A percentile compares a stretch with the other conserved stretches of the same genome.
These are phyloP conservation scores for Stephania japonica DNA, from an alignment of 164 flowering plant species.

Conservation along the genomic window DNA sequence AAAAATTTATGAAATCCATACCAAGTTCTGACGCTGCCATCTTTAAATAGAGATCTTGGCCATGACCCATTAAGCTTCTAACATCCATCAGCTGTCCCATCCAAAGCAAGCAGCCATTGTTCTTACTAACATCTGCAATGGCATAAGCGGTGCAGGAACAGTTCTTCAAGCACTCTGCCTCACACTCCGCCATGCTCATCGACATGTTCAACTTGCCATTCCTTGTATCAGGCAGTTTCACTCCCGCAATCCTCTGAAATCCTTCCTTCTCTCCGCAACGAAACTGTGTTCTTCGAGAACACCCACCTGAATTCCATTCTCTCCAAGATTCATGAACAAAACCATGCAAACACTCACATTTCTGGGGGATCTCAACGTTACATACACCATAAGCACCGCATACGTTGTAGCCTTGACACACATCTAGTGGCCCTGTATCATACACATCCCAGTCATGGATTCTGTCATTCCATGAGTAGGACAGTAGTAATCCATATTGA, in stretches of 20 bases:
- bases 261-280: not conserved
- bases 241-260: not conserved
- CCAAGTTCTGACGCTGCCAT: conserved; percentile 9
- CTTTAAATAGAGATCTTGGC: not conserved
- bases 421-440: not conserved
- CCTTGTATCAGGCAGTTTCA: not conserved
- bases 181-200: not conserved
- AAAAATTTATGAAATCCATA: too few species aligned
- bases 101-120: conserved; percentile 20
- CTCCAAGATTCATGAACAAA: conserved; percentile 28
- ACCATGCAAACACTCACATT: not conserved
- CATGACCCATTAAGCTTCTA: not conserved
- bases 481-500: not conserved
- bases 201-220: not conserved
- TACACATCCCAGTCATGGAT: not conserved
- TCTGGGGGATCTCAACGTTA: not conserved
- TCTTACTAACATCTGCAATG: not conserved
- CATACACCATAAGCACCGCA: not conserved
- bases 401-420: not conserved
- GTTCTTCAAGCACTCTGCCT: conserved; percentile 17
- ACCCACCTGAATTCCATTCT: conserved; percentile 41
- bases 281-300: conserved; percentile 22
- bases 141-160: conserved; percentile 20
- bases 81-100: not conserved
- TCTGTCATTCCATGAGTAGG: not conserved